A percentile compares a stretch with the other conserved stretches of the same genome.
These are phyloP conservation scores for Aspergillus funiculosus DNA, from an alignment of 495 filamentous ascomycete genomes.

Conservation along the genomic window DNA sequence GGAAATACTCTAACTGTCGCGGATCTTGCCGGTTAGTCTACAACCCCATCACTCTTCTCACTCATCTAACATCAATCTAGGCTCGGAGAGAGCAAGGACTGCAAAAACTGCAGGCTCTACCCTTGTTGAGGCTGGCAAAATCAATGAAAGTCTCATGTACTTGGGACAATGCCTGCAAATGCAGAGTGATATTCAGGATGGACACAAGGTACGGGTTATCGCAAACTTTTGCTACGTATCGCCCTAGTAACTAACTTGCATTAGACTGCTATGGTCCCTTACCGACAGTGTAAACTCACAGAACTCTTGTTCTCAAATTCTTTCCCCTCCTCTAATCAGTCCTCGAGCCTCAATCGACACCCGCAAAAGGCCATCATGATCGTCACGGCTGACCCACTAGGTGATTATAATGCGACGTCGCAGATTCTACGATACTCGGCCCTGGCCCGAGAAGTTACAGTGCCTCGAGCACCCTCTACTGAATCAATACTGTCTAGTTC, in stretches of 20 bases:
- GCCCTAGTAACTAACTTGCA: slow-evolving; percentile 10
- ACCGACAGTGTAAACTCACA: slow-evolving; percentile 93
- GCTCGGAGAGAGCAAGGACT: slow-evolving; percentile 84
- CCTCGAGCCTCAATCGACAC: slow-evolving; percentile 45
- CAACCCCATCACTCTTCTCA: neutral
- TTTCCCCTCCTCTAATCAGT: slow-evolving; percentile 63
- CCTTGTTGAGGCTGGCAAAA: slow-evolving; percentile 91
- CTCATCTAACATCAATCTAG: slow-evolving; percentile 30
- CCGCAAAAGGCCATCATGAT: slow-evolving; percentile 93
- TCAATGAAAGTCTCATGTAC: slow-evolving; percentile 97
- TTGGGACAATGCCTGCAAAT: slow-evolving; percentile 95
- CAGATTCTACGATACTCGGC: slow-evolving; percentile 96
- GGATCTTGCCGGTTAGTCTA: slow-evolving; percentile 70
- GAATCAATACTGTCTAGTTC: slow-evolving; percentile 52
- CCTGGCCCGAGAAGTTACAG: slow-evolving; percentile 85
- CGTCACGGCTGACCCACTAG: slow-evolving; percentile 87
- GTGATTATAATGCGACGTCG: slow-evolving; percentile 93
- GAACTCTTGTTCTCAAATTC: slow-evolving; percentile 95
- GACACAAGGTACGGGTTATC: slow-evolving; percentile 57
- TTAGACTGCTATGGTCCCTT: slow-evolving; percentile 75
- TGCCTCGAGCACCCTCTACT: slow-evolving; percentile 77
- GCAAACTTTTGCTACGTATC: neutral
- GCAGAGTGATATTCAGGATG: slow-evolving; percentile 73
- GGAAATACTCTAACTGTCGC: slow-evolving; percentile 82
- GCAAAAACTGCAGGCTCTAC: slow-evolving; percentile 92